Evolutionary conservation across 495 filamentous ascomycete genomes (phyloP).

Genomic region (Annulohypoxylon bovei): DNA sequence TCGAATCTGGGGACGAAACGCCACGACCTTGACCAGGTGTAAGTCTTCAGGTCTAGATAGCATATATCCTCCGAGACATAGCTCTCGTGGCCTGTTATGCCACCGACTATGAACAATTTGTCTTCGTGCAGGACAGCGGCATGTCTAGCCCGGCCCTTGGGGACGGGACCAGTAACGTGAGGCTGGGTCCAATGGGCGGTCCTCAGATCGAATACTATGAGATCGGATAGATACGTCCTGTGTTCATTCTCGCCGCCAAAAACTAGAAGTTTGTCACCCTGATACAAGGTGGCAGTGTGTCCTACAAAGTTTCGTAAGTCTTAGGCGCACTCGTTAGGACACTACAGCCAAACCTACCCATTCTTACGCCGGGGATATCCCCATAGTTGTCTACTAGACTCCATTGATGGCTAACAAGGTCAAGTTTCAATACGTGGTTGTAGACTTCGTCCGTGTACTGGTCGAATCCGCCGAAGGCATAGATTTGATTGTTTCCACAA

Average conservation of each 20-base stretch:
- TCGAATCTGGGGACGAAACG: constrained; percentile 93
- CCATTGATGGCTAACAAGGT: constrained; percentile 89
- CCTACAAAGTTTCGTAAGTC: constrained; percentile 60
- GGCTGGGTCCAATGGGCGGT: constrained; percentile 95
- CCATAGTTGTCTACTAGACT: constrained; percentile 97
- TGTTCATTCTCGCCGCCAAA: constrained; percentile 99
- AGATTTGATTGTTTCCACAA: constrained; percentile 94
- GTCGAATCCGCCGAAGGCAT: constrained; percentile 98
- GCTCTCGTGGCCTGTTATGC: constrained; percentile 86
- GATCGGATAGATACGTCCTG: constrained; percentile 90
- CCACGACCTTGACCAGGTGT: constrained; percentile 97
- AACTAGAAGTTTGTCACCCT: constrained; percentile 91
- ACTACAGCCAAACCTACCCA: constrained; percentile 70
- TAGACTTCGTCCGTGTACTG: constrained; percentile 99
- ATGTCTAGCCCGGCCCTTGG: constrained; percentile 90
- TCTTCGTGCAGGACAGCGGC: constrained; percentile 95
- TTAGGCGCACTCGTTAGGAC: constrained; percentile 12
- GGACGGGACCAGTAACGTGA: constrained; percentile 80
- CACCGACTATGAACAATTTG: constrained; percentile 93
- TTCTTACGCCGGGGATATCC: constrained; percentile 96
- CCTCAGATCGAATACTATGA: constrained; percentile 94
- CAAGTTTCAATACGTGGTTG: constrained; percentile 92
- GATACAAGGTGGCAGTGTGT: constrained; percentile 94
- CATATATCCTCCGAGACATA: constrained; percentile 93
- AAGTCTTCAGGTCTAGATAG: constrained; percentile 95